These are phyloP conservation scores for Singerocomus inundabilis DNA, from an alignment of 1,284 basidiomycete species.

Conservation along the genomic window DNA sequence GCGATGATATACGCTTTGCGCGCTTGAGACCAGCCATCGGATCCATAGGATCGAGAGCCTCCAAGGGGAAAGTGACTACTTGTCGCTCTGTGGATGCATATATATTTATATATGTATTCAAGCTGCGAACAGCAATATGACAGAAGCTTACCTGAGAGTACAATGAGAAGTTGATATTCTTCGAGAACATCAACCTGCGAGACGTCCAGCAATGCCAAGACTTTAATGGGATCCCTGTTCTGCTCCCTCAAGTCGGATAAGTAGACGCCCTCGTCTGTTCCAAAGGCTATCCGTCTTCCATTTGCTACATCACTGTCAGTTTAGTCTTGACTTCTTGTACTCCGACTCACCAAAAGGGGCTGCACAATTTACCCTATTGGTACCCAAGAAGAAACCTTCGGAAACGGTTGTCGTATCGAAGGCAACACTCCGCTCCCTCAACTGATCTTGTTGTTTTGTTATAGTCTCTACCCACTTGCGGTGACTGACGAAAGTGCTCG, in stretches of 20 bases:
- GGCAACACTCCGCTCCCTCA: conserved; percentile 83
- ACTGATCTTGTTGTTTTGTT: conserved; percentile 81
- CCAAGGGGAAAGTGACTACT: conserved; percentile 95
- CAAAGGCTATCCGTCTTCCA: conserved; percentile 90
- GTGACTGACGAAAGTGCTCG: conserved; percentile 81
- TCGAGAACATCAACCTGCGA: conserved; percentile 96
- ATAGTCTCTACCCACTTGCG: conserved; percentile 96
- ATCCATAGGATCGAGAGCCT: conserved; percentile 88
- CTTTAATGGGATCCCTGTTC: conserved; percentile 84
- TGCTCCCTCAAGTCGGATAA: conserved; percentile 82
- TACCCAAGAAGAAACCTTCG: conserved; percentile 84
- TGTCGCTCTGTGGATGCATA: conserved; percentile 66
- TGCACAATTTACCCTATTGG: conserved; percentile 89
- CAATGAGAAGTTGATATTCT: conserved; percentile 93
- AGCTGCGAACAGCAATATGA: neutral
- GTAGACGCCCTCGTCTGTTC: conserved; percentile 96
- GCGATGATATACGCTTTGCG: conserved; percentile 92
- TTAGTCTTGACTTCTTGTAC: neutral
- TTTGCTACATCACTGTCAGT: conserved; percentile 52
- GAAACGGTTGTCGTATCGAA: conserved; percentile 88
- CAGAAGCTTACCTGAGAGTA: conserved; percentile 74
- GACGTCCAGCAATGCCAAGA: conserved; percentile 87
- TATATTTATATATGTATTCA: too few relatives aligned
- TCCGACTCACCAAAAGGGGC: conserved; percentile 84
- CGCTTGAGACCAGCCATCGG: conserved; percentile 90